Evolutionary conservation across 768 basidiomycete genomes (phyloP).

Genomic region (Brasilioporus rufonigricans): DNA sequence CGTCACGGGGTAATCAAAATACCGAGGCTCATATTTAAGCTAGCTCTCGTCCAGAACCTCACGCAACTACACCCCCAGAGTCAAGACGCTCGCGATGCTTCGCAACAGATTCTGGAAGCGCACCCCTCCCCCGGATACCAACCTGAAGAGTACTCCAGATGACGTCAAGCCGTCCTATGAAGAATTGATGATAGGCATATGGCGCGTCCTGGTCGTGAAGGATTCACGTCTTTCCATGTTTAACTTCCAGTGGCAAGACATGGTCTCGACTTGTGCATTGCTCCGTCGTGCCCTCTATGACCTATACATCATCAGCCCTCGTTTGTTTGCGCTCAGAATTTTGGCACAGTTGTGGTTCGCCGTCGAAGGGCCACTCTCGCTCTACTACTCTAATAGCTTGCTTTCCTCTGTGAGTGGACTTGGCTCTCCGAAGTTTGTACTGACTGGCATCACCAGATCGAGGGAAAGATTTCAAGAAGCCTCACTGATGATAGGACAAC

Average conservation of each 20-base stretch:
- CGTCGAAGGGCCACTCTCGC: conserved; percentile 16
- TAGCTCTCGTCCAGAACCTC: not conserved
- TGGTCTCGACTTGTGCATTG: not conserved
- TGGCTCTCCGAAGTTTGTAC: not conserved
- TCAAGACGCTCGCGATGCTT: not conserved
- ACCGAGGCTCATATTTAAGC: conserved; percentile 1
- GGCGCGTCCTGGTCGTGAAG: conserved; percentile 23
- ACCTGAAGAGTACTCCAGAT: not conserved
- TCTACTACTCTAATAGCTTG: conserved; percentile 25
- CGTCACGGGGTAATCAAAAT: not conserved
- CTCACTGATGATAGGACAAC: not conserved
- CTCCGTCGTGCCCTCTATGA: conserved; percentile 19
- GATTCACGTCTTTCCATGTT: conserved; percentile 4
- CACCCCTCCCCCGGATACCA: not conserved
- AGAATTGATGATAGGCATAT: conserved; percentile 22
- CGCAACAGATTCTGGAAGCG: not conserved
- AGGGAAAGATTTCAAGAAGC: conserved; percentile 12
- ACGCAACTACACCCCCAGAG: not conserved
- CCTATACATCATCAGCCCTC: conserved; percentile 21
- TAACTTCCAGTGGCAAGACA: conserved; percentile 7
- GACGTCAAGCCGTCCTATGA: not conserved
- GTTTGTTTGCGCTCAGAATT: conserved; percentile 9
- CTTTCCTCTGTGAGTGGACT: conserved; percentile 18
- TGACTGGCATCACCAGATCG: conserved; percentile 17
- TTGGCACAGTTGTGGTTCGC: conserved; percentile 17